phyloP scores from a whole-genome alignment of 2,329 filamentous ascomycete genomes.

The Stemphylium vesicarium region DNA sequence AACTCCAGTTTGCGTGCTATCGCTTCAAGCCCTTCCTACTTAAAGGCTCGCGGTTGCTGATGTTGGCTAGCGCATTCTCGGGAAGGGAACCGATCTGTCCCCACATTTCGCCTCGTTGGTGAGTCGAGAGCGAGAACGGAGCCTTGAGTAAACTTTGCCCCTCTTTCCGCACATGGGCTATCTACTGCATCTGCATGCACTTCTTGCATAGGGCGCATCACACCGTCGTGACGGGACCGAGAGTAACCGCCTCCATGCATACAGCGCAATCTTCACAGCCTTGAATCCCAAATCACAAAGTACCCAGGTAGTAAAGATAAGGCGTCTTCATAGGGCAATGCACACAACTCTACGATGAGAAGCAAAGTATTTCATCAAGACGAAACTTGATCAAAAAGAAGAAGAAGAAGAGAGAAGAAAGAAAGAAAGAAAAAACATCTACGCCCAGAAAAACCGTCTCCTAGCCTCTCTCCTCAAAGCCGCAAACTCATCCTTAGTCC shows the following conservation, averaged over 20 bases:
- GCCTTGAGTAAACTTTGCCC: not conserved
- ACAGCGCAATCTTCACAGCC: too few relatives aligned
- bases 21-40: not conserved
- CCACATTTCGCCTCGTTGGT: not conserved
- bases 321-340: too few relatives aligned
- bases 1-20: not conserved
- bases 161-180: too few relatives aligned
- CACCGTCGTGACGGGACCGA: too few relatives aligned
- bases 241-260: too few relatives aligned
- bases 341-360: too few relatives aligned
- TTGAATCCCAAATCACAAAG: too few relatives aligned
- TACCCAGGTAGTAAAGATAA: too few relatives aligned
- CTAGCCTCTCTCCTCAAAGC: slow-evolving; percentile 35
- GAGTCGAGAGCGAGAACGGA: not conserved
- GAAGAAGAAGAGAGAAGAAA: not conserved
- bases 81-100: not conserved
- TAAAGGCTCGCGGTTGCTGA: not conserved
- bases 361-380: too few relatives aligned
- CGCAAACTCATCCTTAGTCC: slow-evolving; percentile 46
- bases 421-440: not conserved
- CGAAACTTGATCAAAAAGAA: not conserved
- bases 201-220: too few relatives aligned
- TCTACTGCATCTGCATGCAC: too few relatives aligned
- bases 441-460: slow-evolving; percentile 28
- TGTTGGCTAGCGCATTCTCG: not conserved